Conservation (phyloP, 225 moss, liverwort and hornwort genomes). For the Pleurozium schreberi region DNA sequence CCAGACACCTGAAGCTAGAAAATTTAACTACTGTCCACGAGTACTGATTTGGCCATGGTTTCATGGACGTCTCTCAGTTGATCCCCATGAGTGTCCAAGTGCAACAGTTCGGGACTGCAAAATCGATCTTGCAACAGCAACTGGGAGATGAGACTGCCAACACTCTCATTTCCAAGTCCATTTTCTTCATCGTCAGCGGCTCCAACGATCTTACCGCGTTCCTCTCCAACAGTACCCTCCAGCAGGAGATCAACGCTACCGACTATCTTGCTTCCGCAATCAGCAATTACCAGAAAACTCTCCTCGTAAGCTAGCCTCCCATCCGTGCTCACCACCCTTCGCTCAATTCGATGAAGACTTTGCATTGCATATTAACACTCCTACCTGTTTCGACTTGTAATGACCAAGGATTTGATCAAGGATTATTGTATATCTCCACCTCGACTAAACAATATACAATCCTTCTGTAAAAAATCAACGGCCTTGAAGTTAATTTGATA, state of each 20-base stretch:
- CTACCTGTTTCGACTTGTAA: neutral
- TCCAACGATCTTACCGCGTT: conserved; percentile 23
- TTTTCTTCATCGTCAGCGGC: conserved; percentile 17
- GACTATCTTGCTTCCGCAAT: conserved; percentile 3
- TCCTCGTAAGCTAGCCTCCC: conserved; percentile 1
- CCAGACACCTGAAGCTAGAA: neutral
- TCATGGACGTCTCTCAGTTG: neutral
- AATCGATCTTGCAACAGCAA: conserved; percentile 1
- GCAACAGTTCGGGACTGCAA: conserved; percentile 8
- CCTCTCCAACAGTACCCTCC: neutral
- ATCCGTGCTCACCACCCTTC: neutral
- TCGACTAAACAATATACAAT: too few species aligned
- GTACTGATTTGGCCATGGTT: neutral
- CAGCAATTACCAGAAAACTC: neutral
- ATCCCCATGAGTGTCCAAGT: conserved; percentile 18
- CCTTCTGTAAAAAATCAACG: too few species aligned
- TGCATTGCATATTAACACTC: neutral
- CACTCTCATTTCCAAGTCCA: neutral
- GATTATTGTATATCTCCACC: too few species aligned
- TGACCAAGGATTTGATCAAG: neutral
- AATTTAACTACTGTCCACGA: too few species aligned
- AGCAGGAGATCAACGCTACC: conserved; percentile 7
- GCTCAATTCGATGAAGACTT: neutral
- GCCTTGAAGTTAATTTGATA: neutral
- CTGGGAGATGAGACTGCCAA: neutral